Conservation (phyloP, 306 rosid species). For the Cicer pinnatifidum region DNA sequence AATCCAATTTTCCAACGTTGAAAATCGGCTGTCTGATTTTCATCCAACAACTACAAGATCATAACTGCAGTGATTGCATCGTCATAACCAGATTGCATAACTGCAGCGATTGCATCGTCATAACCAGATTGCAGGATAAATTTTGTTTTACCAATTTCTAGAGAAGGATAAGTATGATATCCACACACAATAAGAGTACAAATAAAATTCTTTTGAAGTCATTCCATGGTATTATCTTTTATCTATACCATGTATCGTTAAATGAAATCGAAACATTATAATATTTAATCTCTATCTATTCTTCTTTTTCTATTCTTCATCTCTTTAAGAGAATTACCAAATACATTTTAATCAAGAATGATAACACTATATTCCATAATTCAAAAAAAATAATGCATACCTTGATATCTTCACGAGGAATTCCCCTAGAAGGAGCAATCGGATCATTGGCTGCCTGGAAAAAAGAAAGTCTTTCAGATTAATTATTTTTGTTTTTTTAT, state of each 20-base stretch:
- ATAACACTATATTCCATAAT: conserved; percentile 32
- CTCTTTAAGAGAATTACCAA: conserved; percentile 2
- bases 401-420: conserved; percentile 90
- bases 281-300: background rate
- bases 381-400: conserved; percentile 47
- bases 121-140: background rate
- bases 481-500: conserved; percentile 8
- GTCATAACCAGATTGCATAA: background rate
- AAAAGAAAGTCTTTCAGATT: conserved; percentile 32
- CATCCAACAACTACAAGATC: background rate
- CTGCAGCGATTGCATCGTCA: background rate
- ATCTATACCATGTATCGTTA: conserved; percentile 13
- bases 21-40: background rate
- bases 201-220: background rate
- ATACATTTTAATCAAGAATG: conserved; percentile 22
- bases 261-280: conserved; percentile 17
- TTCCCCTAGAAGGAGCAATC: conserved; percentile 83
- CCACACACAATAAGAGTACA: background rate
- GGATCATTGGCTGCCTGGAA: conserved; percentile 95
- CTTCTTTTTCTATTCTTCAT: conserved; percentile 1
- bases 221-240: conserved; percentile 14
- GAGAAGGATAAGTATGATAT: background rate
- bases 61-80: background rate
- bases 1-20: background rate
- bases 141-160: conserved; percentile 1